A percentile compares a stretch with the other conserved stretches of the same genome.
Conservation (phyloP, 208 protist species). For the Acanthamoeba sp. region DNA sequence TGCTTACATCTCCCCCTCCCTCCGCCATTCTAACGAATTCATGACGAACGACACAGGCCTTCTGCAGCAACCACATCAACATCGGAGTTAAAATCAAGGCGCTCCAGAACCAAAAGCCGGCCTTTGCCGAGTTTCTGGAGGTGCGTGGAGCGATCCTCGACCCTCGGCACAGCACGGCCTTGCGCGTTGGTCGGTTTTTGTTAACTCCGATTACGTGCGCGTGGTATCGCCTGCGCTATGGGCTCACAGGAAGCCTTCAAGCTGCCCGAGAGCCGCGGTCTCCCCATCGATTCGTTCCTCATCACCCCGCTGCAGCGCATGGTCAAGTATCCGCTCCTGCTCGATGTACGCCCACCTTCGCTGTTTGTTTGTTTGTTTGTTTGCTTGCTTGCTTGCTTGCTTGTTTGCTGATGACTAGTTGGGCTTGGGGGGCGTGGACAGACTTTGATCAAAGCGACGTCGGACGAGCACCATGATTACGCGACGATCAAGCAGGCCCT, state of each 20-base stretch:
- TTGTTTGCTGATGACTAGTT: not conserved
- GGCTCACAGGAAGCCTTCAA: conserved; percentile 36
- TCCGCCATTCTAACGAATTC: not conserved
- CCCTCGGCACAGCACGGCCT: not conserved
- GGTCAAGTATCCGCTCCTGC: conserved; percentile 57
- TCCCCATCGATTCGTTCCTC: conserved; percentile 61
- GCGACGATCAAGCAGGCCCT: conserved; percentile 24
- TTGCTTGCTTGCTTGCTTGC: not conserved
- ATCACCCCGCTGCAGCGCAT: conserved; percentile 71
- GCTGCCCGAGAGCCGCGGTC: not conserved
- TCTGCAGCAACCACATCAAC: conserved; percentile 66
- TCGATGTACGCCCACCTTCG: not conserved
- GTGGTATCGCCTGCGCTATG: not conserved
- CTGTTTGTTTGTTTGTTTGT: not conserved
- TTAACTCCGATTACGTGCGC: not conserved
- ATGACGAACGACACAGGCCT: not conserved
- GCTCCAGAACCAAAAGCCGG: conserved; percentile 22
- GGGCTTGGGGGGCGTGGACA: not conserved
- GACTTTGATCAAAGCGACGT: not conserved
- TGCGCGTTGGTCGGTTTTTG: not conserved
- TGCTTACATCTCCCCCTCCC: not conserved
- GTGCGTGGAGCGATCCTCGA: too few relatives aligned
- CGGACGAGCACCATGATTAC: conserved; percentile 38
- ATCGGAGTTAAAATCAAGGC: conserved; percentile 62
- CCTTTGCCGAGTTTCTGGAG: conserved; percentile 61